These are phyloP conservation scores for Smittium culicis DNA, from an alignment of 371 early-diverging fungal genomes.

Conservation along the genomic window DNA sequence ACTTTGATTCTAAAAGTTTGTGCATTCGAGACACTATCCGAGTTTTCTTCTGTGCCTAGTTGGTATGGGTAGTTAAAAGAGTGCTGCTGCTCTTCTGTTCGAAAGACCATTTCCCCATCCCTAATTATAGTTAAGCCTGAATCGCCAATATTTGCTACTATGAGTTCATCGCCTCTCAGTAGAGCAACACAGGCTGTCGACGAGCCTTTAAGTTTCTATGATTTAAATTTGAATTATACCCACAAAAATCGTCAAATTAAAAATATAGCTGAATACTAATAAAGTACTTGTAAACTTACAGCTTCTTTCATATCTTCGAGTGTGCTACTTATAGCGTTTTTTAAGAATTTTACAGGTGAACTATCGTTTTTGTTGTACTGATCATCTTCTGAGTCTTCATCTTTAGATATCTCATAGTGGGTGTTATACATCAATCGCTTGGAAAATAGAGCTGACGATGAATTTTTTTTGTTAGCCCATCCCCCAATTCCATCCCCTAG, in stretches of 20 bases:
- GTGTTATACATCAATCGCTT: slow-evolving; percentile 86
- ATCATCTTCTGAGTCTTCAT: slow-evolving; percentile 60
- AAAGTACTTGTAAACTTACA: slow-evolving; percentile 8
- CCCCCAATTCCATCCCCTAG: slow-evolving; percentile 78
- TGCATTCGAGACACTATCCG: slow-evolving; percentile 50
- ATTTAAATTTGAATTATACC: too few species aligned
- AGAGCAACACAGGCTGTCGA: slow-evolving; percentile 80
- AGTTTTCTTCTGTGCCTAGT: slow-evolving; percentile 48
- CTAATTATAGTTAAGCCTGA: slow-evolving; percentile 80
- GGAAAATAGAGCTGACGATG: slow-evolving; percentile 77
- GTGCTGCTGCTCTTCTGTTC: slow-evolving; percentile 81
- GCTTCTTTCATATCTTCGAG: slow-evolving; percentile 41
- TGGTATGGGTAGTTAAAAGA: slow-evolving; percentile 73
- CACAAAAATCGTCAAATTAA: too few species aligned
- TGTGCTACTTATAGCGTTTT: slow-evolving; percentile 61
- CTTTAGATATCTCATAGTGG: slow-evolving; percentile 61
- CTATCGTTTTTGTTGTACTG: slow-evolving; percentile 44
- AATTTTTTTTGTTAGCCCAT: slow-evolving; percentile 43
- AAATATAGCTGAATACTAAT: too few species aligned
- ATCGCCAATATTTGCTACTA: slow-evolving; percentile 88
- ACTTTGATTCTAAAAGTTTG: slow-evolving; percentile 68
- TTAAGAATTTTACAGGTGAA: slow-evolving; percentile 63
- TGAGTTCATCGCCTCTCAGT: slow-evolving; percentile 74
- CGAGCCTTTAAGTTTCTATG: slow-evolving; percentile 57
- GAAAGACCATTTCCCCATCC: slow-evolving; percentile 67